Conservation (phyloP, 176 grass and related monocot species). For the Eragrostis nindensis region DNA sequence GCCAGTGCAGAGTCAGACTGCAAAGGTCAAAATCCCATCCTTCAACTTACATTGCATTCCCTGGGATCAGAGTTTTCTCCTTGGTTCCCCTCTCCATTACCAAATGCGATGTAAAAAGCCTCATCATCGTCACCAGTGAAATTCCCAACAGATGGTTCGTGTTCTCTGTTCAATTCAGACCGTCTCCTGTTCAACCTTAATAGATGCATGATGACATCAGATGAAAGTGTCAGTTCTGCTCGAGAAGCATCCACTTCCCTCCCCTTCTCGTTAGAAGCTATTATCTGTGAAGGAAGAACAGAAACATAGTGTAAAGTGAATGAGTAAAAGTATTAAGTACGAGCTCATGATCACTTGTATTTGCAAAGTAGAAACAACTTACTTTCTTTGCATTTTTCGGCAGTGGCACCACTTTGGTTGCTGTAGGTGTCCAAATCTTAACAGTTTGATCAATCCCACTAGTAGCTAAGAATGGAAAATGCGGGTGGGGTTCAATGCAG, state of each 20-base stretch:
- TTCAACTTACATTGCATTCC: constrained; percentile 57
- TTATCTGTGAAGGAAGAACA: constrained; percentile 51
- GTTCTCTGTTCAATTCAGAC: constrained; percentile 44
- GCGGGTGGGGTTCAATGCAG: constrained; percentile 75
- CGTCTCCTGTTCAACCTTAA: constrained; percentile 64
- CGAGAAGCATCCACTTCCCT: constrained; percentile 51
- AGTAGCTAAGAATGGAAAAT: constrained; percentile 72
- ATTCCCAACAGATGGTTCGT: constrained; percentile 35
- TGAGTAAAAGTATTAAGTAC: background rate
- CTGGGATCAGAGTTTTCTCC: constrained; percentile 61
- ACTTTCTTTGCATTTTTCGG: constrained; percentile 71
- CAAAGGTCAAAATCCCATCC: background rate
- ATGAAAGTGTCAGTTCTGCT: constrained; percentile 40
- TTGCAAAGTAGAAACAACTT: constrained; percentile 21
- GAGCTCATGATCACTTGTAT: background rate
- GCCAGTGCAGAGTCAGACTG: background rate
- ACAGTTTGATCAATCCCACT: constrained; percentile 77
- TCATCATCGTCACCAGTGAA: constrained; percentile 51
- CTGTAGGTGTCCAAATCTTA: constrained; percentile 71
- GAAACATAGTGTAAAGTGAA: constrained; percentile 4
- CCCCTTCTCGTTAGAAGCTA: constrained; percentile 53
- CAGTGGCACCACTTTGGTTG: constrained; percentile 28
- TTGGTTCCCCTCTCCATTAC: constrained; percentile 37
- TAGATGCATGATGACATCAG: constrained; percentile 78
- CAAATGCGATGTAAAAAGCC: constrained; percentile 51